These are phyloP conservation scores for Fusarium chaquense DNA, from an alignment of 2,329 filamentous ascomycete genomes.

Conservation along the genomic window DNA sequence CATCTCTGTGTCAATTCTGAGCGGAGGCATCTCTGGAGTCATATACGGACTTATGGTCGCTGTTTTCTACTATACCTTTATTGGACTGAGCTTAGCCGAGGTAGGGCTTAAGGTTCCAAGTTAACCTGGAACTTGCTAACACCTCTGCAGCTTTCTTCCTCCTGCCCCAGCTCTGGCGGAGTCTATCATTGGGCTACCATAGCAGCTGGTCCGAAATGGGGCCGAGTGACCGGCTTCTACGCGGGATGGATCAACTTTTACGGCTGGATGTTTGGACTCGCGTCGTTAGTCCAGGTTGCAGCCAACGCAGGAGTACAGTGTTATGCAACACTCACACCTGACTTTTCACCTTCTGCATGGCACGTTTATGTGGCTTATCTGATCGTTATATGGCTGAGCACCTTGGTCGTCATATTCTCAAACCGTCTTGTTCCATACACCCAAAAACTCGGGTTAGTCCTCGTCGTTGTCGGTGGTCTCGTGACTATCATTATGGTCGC, in stretches of 20 bases:
- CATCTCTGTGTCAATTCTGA: slow-evolving; percentile 43
- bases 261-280: slow-evolving; percentile 47
- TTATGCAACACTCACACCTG: slow-evolving; percentile 38
- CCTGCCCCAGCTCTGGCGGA: slow-evolving; percentile 41
- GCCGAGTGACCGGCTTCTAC: slow-evolving; percentile 42
- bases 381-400: slow-evolving; percentile 39
- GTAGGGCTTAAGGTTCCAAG: not conserved
- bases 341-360: slow-evolving; percentile 36
- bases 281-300: slow-evolving; percentile 43
- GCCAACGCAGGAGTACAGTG: slow-evolving; percentile 44
- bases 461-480: slow-evolving; percentile 41
- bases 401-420: slow-evolving; percentile 37
- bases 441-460: slow-evolving; percentile 41
- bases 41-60: slow-evolving; percentile 45
- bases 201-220: slow-evolving; percentile 43
- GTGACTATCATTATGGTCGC: slow-evolving; percentile 43
- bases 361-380: slow-evolving; percentile 45
- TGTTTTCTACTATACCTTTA: slow-evolving; percentile 43
- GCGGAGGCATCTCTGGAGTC: slow-evolving; percentile 40
- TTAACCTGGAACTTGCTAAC: not conserved
- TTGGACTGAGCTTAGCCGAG: slow-evolving; percentile 43
- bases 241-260: slow-evolving; percentile 48
- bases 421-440: slow-evolving; percentile 45
- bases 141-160: slow-evolving; percentile 35
- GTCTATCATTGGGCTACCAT: slow-evolving; percentile 47